These are phyloP conservation scores for Ophiosphaerella korrae DNA, from an alignment of 2,329 filamentous ascomycete species.

Conservation along the genomic window DNA sequence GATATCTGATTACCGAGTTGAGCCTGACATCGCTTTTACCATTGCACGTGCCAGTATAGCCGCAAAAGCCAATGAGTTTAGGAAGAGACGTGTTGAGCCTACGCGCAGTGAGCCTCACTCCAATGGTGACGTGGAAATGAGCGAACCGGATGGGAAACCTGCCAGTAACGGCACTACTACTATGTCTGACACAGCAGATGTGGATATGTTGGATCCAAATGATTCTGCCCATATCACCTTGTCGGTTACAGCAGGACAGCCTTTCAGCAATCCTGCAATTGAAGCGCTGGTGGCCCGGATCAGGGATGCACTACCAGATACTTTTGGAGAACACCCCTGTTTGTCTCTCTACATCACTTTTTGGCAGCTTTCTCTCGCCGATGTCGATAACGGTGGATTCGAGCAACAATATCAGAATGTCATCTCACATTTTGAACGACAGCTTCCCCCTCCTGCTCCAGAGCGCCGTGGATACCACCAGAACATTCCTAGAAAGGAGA, in stretches of 20 bases:
- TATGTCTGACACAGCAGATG: constrained; percentile 25
- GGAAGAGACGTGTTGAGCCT: constrained; percentile 30
- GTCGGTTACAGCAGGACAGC: background rate
- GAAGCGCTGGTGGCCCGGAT: constrained; percentile 75
- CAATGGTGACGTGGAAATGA: constrained; percentile 59
- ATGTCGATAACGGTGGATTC: constrained; percentile 66
- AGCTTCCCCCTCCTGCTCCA: constrained; percentile 57
- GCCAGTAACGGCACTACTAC: constrained; percentile 6
- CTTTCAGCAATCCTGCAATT: constrained; percentile 61
- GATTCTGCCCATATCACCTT: background rate
- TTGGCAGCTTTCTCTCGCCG: constrained; percentile 85
- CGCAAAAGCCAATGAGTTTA: constrained; percentile 46
- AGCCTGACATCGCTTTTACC: constrained; percentile 81
- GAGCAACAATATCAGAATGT: constrained; percentile 79
- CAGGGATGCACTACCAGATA: constrained; percentile 63
- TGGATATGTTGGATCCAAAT: constrained; percentile 49
- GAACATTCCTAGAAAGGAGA: constrained; percentile 53
- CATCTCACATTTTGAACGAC: constrained; percentile 53
- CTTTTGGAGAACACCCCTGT: constrained; percentile 72
- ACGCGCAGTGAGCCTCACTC: constrained; percentile 11
- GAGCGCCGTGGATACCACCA: constrained; percentile 65
- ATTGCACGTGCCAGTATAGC: constrained; percentile 76
- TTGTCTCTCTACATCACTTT: constrained; percentile 87
- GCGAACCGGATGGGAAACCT: constrained; percentile 22
- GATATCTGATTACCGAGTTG: constrained; percentile 78